Base-by-base conservation (phyloP, 2,329 filamentous ascomycete species). In the Fusarium scirpi region DNA sequence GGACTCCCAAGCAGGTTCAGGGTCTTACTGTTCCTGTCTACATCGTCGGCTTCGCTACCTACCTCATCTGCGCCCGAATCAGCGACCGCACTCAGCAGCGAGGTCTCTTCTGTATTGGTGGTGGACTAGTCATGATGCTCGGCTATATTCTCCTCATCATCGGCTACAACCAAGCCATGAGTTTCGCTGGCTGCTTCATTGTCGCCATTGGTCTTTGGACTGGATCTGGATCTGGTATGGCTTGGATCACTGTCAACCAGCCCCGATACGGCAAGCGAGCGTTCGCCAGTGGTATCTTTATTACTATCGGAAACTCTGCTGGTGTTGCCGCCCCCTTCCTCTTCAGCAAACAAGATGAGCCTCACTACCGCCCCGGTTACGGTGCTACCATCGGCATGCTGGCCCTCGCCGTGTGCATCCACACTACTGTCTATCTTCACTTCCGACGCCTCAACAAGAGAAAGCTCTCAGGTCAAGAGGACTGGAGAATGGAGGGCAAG, bases 21-120 rank as follows among this genome's bases (percentile, higher is more conserved):
- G 88, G 89, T 38, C 82, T 92, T 45, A 92, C 90, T 0, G 89
- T 92, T 22, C 91, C 91, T 2, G 90, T 89, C 74, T 92, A 92
- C 67, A 84, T 85, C 0, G 75, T 91, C 2, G 90, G 90, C 2
- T 89, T 89, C 0, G 82, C 89, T 22, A 85, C 83, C 0, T 92
- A 91, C 69, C 79, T 92, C 13, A 59, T 83, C 3, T 81, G 86
- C 11, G 89, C 90, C 8, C 84, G 83, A 62, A 76, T 89, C 57
- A 89, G 86, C 20, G 89, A 92, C 74, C 80, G 82, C 53, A 83
- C 83, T 49, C 88, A 90, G 67, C 81, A 81, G 25, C 85, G 89
- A 45, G 89, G 84, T 0, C 74, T 89, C 2, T 91, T 88, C 63
- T 82, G 84, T 8, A 82, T 88, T 6, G 73, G 84, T 6, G 77